Conservation (phyloP, 2,329 filamentous ascomycete genomes). For the Nemania sp. region DNA sequence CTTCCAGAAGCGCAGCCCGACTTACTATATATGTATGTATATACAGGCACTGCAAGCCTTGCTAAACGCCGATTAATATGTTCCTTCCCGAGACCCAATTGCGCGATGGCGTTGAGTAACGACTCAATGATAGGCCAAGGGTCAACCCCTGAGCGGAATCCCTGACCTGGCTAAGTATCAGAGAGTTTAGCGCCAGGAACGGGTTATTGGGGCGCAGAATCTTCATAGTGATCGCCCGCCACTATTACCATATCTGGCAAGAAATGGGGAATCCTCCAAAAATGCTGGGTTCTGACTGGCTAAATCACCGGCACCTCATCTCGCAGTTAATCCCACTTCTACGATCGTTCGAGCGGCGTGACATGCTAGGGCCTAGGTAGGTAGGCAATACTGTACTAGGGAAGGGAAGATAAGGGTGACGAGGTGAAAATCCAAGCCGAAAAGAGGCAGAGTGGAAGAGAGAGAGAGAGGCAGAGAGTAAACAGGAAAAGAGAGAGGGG, state of each 20-base stretch:
- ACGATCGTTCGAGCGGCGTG: slow-evolving; percentile 5
- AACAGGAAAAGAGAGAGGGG: not conserved
- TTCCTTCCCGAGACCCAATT: not conserved
- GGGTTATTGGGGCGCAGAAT: slow-evolving; percentile 5
- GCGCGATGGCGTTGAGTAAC: too few species aligned
- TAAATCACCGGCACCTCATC: slow-evolving; percentile 22
- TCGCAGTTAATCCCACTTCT: slow-evolving; percentile 16
- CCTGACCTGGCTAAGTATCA: not conserved
- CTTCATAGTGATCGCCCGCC: slow-evolving; percentile 23
- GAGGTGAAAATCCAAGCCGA: not conserved
- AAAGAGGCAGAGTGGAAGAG: not conserved
- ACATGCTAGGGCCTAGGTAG: not conserved
- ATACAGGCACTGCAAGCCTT: too few species aligned
- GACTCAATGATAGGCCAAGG: slow-evolving; percentile 5
- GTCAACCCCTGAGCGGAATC: slow-evolving; percentile 5
- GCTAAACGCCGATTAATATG: not conserved
- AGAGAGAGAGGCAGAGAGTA: not conserved
- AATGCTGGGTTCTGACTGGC: slow-evolving; percentile 15
- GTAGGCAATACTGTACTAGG: too few species aligned
- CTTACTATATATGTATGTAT: too few species aligned
- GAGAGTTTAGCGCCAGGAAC: slow-evolving; percentile 15
- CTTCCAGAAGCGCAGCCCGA: too few species aligned
- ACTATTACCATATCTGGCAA: slow-evolving; percentile 17
- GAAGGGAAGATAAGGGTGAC: too few species aligned
- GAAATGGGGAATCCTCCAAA: not conserved